These are phyloP conservation scores for Ceratorhiza oryzae-sativae DNA, from an alignment of 1,284 basidiomycete genomes.

Conservation along the genomic window DNA sequence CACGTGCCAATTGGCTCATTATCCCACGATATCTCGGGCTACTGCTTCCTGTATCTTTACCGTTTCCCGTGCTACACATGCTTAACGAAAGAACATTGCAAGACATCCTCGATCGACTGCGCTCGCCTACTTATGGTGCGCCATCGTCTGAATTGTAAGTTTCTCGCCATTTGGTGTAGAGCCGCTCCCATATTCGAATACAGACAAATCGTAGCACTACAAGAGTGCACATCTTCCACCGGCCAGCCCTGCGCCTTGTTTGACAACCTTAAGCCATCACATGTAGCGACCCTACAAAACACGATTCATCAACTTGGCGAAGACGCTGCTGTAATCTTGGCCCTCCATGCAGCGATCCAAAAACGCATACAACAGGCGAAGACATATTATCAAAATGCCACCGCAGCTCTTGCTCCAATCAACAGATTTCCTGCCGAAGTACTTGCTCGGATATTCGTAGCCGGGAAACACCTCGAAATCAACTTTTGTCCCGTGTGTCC, in stretches of 20 bases:
- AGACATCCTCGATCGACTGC: not conserved
- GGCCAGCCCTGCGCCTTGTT: not conserved
- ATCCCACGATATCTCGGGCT: too few relatives aligned
- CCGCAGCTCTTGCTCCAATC: constrained; percentile 28
- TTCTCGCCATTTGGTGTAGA: not conserved
- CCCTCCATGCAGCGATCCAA: not conserved
- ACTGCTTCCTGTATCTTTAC: not conserved
- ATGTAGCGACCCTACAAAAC: not conserved
- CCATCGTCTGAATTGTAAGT: constrained; percentile 20
- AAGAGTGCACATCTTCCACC: not conserved
- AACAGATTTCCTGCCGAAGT: constrained; percentile 33
- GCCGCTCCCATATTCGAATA: not conserved
- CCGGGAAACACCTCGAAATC: constrained; percentile 21
- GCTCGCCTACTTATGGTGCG: constrained; percentile 22
- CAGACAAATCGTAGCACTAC: constrained; percentile 22
- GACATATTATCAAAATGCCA: constrained; percentile 2
- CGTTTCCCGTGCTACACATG: not conserved
- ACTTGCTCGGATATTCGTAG: constrained; percentile 24
- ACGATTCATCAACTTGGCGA: constrained; percentile 3
- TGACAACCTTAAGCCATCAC: not conserved
- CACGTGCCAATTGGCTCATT: too few relatives aligned
- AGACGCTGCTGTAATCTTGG: not conserved
- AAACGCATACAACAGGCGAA: not conserved
- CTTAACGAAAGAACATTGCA: not conserved
- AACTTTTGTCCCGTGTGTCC: constrained; percentile 23